A percentile compares a stretch with the other conserved stretches of the same genome.
These are phyloP conservation scores for Colletotrichum somersetense DNA, from an alignment of 2,329 filamentous ascomycete genomes.

Conservation along the genomic window DNA sequence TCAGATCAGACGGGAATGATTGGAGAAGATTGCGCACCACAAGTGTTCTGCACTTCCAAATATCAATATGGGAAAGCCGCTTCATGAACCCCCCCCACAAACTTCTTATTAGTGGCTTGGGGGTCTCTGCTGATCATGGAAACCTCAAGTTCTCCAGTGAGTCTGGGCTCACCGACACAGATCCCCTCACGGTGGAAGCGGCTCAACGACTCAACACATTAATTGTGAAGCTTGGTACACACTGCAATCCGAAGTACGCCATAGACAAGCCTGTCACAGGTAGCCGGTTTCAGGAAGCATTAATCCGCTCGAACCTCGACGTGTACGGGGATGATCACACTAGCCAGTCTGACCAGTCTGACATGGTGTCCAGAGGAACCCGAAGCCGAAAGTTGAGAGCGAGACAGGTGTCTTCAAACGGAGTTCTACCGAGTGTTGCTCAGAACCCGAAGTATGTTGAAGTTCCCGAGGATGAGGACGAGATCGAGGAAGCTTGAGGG, in stretches of 20 bases:
- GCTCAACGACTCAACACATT: not conserved
- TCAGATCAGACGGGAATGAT: not conserved
- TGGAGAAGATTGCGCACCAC: slow-evolving; percentile 4
- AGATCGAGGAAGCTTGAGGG: not conserved
- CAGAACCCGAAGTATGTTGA: slow-evolving; percentile 1
- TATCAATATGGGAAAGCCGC: accelerated
- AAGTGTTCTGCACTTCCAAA: not conserved
- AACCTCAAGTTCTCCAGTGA: too few relatives aligned
- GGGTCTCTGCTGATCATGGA: not conserved
- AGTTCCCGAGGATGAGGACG: not conserved
- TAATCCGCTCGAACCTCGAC: slow-evolving; percentile 1
- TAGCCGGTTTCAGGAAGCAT: slow-evolving; percentile 3
- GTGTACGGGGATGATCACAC: slow-evolving; percentile 11
- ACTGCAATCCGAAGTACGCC: not conserved
- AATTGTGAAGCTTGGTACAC: not conserved
- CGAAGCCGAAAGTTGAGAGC: slow-evolving; percentile 11
- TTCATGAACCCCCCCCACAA: too few relatives aligned
- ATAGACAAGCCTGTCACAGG: not conserved
- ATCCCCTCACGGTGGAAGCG: too few relatives aligned
- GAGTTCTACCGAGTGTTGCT: not conserved
- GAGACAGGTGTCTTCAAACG: not conserved
- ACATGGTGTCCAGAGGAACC: slow-evolving; percentile 5
- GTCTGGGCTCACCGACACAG: too few relatives aligned
- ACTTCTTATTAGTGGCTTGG: not conserved
- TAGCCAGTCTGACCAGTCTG: not conserved